A percentile compares a stretch with the other conserved stretches of the same genome.
These are phyloP conservation scores for Diaporthe amygdali DNA, from an alignment of 2,329 filamentous ascomycete genomes.

Conservation along the genomic window DNA sequence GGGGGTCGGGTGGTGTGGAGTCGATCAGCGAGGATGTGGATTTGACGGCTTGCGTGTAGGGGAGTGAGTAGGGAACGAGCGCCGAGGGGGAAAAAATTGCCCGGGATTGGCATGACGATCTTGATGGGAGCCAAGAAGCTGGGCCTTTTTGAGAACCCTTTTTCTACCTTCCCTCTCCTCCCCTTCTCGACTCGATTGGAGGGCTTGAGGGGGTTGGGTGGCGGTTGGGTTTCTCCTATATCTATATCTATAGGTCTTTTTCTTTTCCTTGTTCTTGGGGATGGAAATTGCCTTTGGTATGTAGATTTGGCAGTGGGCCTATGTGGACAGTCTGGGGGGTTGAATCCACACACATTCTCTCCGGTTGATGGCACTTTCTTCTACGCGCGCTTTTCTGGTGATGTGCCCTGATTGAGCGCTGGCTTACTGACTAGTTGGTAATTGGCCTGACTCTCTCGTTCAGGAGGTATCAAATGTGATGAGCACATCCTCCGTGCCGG, in stretches of 20 bases:
- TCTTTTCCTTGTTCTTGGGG: slow-evolving; percentile 2
- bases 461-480: too few species aligned
- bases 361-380: background rate
- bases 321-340: background rate
- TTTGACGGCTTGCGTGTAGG: background rate
- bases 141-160: background rate
- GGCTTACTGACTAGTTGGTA: background rate
- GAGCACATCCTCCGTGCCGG: too few species aligned
- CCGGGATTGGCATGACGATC: background rate
- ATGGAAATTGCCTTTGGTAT: background rate
- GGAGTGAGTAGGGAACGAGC: background rate
- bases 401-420: background rate
- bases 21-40: slow-evolving; percentile 2
- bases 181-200: background rate
- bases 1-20: background rate
- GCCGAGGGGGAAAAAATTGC: background rate
- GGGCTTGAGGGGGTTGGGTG: background rate
- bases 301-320: background rate
- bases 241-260: slow-evolving; percentile 12
- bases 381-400: background rate
- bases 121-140: slow-evolving; percentile 12
- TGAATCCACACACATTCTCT: background rate
- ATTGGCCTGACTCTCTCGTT: too few species aligned
- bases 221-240: background rate
- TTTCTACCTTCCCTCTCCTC: too few species aligned